Conservation (phyloP, 2,329 filamentous ascomycete genomes). For the Metarhizium brunneum region DNA sequence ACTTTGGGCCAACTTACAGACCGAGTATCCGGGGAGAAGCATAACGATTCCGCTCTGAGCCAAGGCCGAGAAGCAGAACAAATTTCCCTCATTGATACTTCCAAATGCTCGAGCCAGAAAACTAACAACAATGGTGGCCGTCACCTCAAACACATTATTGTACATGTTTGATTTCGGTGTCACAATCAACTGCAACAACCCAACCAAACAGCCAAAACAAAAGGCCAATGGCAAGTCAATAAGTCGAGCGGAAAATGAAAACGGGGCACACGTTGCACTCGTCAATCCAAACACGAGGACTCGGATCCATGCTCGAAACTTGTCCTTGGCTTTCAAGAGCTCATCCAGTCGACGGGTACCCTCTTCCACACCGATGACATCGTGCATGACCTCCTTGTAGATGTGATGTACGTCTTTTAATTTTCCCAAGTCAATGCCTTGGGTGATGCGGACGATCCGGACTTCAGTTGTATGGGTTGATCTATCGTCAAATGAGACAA, state of each 20-base stretch:
- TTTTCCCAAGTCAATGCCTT: constrained; percentile 52
- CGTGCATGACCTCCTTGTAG: constrained; percentile 57
- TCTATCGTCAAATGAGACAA: constrained; percentile 75
- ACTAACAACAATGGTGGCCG: constrained; percentile 50
- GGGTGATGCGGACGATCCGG: constrained; percentile 49
- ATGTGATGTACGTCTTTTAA: constrained; percentile 51
- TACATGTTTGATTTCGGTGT: constrained; percentile 61
- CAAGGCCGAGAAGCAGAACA: constrained; percentile 59
- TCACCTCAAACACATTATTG: constrained; percentile 56
- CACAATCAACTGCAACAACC: constrained; percentile 60
- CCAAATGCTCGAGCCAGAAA: constrained; percentile 55
- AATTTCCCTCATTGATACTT: constrained; percentile 38
- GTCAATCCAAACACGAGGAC: constrained; percentile 65
- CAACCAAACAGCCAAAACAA: constrained; percentile 59
- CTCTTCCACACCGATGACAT: constrained; percentile 48
- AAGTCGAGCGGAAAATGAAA: constrained; percentile 61
- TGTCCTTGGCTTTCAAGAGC: constrained; percentile 44
- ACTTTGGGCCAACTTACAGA: constrained; percentile 29
- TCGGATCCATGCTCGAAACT: constrained; percentile 41
- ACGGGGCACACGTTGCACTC: constrained; percentile 62
- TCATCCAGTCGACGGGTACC: constrained; percentile 43
- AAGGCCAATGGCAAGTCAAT: constrained; percentile 68
- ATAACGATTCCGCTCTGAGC: constrained; percentile 57
- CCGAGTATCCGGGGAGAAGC: constrained; percentile 56
- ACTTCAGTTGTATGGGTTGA: constrained; percentile 58